Base-by-base conservation (phyloP, 108 stramenopile genomes). In the Cyclotella distinguenda region DNA sequence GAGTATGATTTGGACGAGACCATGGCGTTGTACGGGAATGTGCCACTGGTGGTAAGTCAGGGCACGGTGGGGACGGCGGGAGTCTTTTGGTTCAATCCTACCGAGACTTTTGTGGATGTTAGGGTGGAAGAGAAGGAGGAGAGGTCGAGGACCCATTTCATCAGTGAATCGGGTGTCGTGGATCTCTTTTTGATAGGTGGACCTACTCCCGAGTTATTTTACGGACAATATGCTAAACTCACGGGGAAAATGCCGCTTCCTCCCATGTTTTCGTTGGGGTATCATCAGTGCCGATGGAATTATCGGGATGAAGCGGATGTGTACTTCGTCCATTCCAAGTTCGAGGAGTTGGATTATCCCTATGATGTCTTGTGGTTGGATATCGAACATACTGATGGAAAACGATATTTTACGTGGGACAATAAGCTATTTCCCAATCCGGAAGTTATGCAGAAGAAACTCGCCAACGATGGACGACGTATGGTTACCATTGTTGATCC, bases 401-500 rank as follows among this genome's bases (percentile, higher is more conserved):
- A 99, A 83, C 83, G 98, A 40, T 99, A 99, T 80, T 99, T 99
- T 68, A 98, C 98, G 2, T 99, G 99, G 99, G 98, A 99, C 74
- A 66, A 93, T 26, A 77, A 83, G 42, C 52, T 88, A 3, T 99
- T 99, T 72, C 97, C 98, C 5, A 77, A 96, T 55, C 99, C 99
- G 4, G 68, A 61, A 42, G 66, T 79, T 43, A 99, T 99, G 99
- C 90, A 96, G 66, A 72, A 95, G 43, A 91, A 86, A 50, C 84
- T 99, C 10, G 82, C 81, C 57, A 72, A 75, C 3, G 83, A 93
- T 59, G 99, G 98, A 3, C 81, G 97, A 45, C 86, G 95, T 15
- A 98, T 98, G 97, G 99, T 99, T 27, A 99, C 99, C 21, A 99
- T 99, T 64, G 83, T 99, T 31, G 99, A 99, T 77, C 99, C 99